These are phyloP conservation scores for Solanum rostratum DNA, from an alignment of 257 asterid species.

Conservation along the genomic window DNA sequence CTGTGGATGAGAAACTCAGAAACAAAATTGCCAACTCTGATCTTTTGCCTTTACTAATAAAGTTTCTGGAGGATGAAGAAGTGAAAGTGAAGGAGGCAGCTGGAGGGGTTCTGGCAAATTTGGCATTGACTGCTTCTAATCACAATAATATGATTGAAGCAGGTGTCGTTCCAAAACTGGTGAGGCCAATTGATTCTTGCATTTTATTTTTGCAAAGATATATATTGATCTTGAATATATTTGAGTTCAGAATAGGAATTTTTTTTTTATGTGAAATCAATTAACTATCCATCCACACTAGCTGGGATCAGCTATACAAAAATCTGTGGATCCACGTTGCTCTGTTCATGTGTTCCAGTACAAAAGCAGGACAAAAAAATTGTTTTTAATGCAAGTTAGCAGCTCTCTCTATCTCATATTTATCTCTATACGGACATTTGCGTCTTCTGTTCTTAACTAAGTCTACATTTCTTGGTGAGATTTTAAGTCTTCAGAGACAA, in stretches of 20 bases:
- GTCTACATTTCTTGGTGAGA: background rate
- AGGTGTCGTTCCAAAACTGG: conserved; percentile 71
- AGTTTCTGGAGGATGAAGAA: conserved; percentile 65
- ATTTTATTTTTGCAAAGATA: background rate
- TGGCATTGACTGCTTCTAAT: conserved; percentile 42
- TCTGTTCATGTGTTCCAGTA: background rate
- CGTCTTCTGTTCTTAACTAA: background rate
- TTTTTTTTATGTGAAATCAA: background rate
- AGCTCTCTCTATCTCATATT: background rate
- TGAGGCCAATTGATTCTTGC: conserved; percentile 18
- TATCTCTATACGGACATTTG: background rate
- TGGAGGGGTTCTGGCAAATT: conserved; percentile 65
- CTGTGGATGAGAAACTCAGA: conserved; percentile 65
- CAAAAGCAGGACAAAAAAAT: background rate
- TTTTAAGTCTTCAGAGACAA: background rate
- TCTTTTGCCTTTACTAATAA: conserved; percentile 47
- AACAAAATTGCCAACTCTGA: conserved; percentile 42
- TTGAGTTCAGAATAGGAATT: background rate
- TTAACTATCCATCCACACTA: background rate
- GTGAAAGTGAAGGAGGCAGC: conserved; percentile 60
- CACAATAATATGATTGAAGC: conserved; percentile 69
- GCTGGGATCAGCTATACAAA: background rate
- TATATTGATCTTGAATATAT: background rate
- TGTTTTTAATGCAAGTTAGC: background rate
- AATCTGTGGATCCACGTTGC: background rate